Evolutionary conservation across 1,139 yeast species (phyloP), one percentile per base, ranked within the genome.

Genomic region (Yamadazyma blattariae): DNA sequence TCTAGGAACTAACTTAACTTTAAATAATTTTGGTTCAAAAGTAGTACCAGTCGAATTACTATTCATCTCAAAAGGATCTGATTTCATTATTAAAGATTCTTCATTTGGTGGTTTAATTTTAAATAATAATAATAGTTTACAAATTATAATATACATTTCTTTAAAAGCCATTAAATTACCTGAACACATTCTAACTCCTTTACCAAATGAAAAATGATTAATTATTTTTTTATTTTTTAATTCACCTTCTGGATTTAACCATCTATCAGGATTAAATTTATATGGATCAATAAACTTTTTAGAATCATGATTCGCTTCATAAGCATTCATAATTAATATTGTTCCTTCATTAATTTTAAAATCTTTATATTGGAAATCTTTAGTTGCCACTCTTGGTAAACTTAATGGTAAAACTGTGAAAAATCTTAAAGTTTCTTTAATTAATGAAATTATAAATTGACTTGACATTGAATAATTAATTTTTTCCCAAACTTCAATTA

Each of bases 371-470:
- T 43, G 26, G 9, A 83, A 69, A 15, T 64, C 66, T 33, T 64
- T 69, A 4, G 85, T 74, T 1, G 84, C 74, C 19, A 64, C 61
- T 37, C 92, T 59, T 0, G 94, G 90, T 23, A 84, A 60, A 16
- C 82, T 66, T 42, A 83, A 61, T 0, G 92, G 92, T 39, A 82
- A 63, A 2, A 82, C 88, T 0, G 87, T 73, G 42, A 79, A 80
- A 44, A 58, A 68, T 16, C 94, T 58, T 33, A 83, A 57, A 0
- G 84, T 74, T 50, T 84, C 94, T 35, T 77, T 68, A 7, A 84
- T 61, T 11, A 83, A 46, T 0, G 90, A 92, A 12, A 57, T 50
- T 1, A 82, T 56, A 40, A 74, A 81, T 14, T 67, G 67, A 39
- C 81, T 68, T 4, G 56, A 50, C 39, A 56, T 57, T 15, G 57